Base-by-base conservation (phyloP, 2,329 filamentous ascomycete species). In the Huntiella savannae region DNA sequence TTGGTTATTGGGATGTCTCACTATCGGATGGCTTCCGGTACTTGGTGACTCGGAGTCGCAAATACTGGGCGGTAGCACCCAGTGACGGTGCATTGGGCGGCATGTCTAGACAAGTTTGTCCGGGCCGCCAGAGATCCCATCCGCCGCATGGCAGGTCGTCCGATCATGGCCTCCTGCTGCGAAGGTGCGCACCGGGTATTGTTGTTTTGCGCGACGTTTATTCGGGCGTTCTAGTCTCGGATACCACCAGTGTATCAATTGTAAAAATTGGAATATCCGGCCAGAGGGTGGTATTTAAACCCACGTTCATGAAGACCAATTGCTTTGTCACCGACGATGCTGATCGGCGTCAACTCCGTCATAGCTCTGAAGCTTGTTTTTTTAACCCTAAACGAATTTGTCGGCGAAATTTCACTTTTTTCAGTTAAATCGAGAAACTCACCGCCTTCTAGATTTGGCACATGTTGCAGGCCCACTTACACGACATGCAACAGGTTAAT, bases 361-460 rank as follows among this genome's bases (percentile, higher is more conserved):
- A 28, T 28, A 28, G 8, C 22, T 28, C 22, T 28, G 22, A 28
- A 28, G 22, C 22, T 28, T 7, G 22, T 28, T 28, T 28, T 1
- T 7, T 28, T 28, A 28, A 28, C 22, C 22, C 22, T 28, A 28
- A 32, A 13, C 11, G 11, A 28, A n/a, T 10, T 22, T 33, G 19
- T 28, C 11, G 34, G 35, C 15, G 32, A 15, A 43, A 33, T 42
- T 33, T 39, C 36, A 44, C 39, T 45, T 41, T 43, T 35, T 22
- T 32, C n/a, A 22, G 8, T 19, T 36, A 28, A 28, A 32, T 32
- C n/a, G 34, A 40, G 36, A 11, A 38, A 28, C 10, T 41, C 32
- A 49, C 48, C 48, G 48, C 48, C 40, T 47, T 34, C 46, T 13
- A 32, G 19, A 15, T 46, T 13, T 17, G 36, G 36, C 13, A 34